These are phyloP conservation scores for Alternaria ethzedia DNA, from an alignment of 2,329 filamentous ascomycete species.

Conservation along the genomic window DNA sequence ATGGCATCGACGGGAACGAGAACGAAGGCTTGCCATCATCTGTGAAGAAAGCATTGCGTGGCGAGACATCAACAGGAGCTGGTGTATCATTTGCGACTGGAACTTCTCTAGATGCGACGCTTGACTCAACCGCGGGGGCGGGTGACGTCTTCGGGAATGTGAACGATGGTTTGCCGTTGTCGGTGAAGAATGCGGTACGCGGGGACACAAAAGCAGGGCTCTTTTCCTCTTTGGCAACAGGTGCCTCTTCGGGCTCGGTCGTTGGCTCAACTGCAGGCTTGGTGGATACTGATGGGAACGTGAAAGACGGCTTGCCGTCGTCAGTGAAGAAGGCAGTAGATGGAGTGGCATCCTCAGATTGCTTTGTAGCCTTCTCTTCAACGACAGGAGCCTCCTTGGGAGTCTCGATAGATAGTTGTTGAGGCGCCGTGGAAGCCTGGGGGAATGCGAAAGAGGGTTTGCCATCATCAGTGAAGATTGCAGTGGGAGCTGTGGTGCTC, in stretches of 20 bases:
- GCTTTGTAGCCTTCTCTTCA: neutral
- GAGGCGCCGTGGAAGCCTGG: neutral
- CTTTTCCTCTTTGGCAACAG: neutral
- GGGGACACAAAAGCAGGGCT: slow-evolving; percentile 6
- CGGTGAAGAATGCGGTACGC: slow-evolving; percentile 14
- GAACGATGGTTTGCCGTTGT: slow-evolving; percentile 13
- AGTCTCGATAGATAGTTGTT: neutral
- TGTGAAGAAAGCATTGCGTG: slow-evolving; percentile 12
- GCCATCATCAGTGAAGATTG: slow-evolving; percentile 7
- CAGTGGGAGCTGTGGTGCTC: neutral
- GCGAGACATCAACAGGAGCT: slow-evolving; percentile 1
- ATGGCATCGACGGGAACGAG: slow-evolving; percentile 1
- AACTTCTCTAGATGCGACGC: neutral
- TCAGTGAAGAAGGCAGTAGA: slow-evolving; percentile 5
- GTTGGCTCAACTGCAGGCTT: neutral
- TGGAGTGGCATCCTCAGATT: neutral
- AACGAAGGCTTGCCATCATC: slow-evolving; percentile 16
- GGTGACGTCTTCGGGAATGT: neutral
- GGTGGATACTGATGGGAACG: neutral
- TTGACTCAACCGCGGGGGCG: neutral
- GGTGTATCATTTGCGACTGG: neutral
- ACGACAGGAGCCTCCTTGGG: neutral
- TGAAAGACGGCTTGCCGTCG: slow-evolving; percentile 10
- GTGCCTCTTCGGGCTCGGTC: neutral
- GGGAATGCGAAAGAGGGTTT: slow-evolving; percentile 5